A percentile compares a stretch with the other conserved stretches of the same genome.
Evolutionary conservation across 1,284 basidiomycete genomes (phyloP).

Genomic region (Puccinia sorghi): DNA sequence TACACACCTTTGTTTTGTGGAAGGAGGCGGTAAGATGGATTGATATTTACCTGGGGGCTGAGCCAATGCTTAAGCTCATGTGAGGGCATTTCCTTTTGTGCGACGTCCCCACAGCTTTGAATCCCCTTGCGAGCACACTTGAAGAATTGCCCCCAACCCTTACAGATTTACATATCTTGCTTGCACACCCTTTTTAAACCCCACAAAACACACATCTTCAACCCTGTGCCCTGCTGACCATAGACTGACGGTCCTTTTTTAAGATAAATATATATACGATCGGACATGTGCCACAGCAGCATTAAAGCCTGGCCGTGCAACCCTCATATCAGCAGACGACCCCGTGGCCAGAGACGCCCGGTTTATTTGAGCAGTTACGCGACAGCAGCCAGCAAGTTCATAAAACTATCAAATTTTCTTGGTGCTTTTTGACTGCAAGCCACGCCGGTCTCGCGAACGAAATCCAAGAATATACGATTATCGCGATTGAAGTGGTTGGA

Average conservation of each 20-base stretch:
- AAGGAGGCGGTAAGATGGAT: too few species aligned
- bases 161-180: not conserved
- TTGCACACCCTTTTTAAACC: slow-evolving; percentile 5
- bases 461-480: too few species aligned
- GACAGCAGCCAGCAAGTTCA: too few species aligned
- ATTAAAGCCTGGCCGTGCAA: not conserved
- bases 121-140: not conserved
- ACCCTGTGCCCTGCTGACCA: slow-evolving; percentile 10
- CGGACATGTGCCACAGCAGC: slow-evolving; percentile 2
- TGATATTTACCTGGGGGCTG: too few species aligned
- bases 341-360: too few species aligned
- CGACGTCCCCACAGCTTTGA: slow-evolving; percentile 1
- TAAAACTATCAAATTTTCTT: not conserved
- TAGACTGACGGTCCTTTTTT: not conserved
- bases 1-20: too few species aligned
- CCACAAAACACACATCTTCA: slow-evolving; percentile 1
- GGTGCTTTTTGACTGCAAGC: too few species aligned
- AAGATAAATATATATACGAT: slow-evolving; percentile 1
- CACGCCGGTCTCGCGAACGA: too few species aligned
- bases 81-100: not conserved
- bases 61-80: not conserved
- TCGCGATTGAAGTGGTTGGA: too few species aligned
- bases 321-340: slow-evolving; percentile 3
- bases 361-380: too few species aligned
- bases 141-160: not conserved